Conservation (phyloP, 495 filamentous ascomycete genomes). For the Xylaria intraflava region DNA sequence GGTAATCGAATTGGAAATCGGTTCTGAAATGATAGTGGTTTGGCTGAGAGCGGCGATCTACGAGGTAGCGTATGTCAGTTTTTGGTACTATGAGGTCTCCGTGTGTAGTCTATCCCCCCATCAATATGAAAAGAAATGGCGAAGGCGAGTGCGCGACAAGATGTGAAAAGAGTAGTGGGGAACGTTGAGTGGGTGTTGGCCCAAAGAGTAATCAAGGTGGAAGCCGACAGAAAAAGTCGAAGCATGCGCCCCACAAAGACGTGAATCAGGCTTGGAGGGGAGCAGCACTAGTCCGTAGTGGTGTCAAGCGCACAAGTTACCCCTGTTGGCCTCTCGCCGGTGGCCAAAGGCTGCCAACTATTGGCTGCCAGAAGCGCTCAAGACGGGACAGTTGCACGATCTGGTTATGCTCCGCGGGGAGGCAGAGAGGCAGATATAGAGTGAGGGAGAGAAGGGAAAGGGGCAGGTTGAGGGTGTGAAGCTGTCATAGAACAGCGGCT, state of each 20-base stretch:
- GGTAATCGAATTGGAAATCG: background rate
- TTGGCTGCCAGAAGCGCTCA: background rate
- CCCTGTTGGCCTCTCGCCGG: background rate
- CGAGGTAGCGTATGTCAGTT: conserved; percentile 1
- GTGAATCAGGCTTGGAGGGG: conserved; percentile 11
- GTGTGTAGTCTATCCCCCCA: background rate
- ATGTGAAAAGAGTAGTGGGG: background rate
- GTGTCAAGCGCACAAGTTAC: background rate
- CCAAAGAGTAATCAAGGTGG: conserved; percentile 10
- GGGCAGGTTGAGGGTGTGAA: background rate
- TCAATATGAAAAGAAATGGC: background rate
- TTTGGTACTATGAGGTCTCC: background rate
- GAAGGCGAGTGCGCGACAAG: background rate
- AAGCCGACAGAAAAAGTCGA: conserved; percentile 17
- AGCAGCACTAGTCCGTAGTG: background rate
- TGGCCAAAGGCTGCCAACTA: background rate
- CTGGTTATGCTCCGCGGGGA: too few relatives aligned
- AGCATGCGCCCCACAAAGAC: conserved; percentile 18
- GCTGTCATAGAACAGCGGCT: too few relatives aligned
- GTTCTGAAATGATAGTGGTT: background rate
- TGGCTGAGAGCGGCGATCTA: conserved; percentile 10
- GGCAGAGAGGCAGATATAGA: background rate
- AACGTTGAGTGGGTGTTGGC: background rate
- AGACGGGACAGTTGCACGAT: too few relatives aligned
- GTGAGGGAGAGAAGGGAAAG: background rate